phyloP scores from a whole-genome alignment of 2,329 filamentous ascomycete genomes.

The Coniochaeta sp. region DNA sequence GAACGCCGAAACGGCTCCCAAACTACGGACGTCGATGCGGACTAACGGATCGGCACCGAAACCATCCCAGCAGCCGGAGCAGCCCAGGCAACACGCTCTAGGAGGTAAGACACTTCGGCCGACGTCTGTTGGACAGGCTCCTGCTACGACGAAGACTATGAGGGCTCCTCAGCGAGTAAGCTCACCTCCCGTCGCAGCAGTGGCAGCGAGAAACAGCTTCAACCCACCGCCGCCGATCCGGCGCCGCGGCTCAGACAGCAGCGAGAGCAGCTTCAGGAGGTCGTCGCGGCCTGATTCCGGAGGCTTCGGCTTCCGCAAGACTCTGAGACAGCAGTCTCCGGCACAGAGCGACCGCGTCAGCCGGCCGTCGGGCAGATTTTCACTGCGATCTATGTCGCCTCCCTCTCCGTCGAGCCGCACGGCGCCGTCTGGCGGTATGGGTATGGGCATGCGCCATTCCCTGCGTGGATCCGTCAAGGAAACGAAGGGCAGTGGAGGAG shows the following conservation, averaged over 20 bases:
- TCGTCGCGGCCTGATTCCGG: constrained; percentile 37
- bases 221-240: constrained; percentile 28
- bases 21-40: constrained; percentile 27
- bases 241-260: constrained; percentile 55
- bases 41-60: constrained; percentile 5
- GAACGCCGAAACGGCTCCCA: constrained; percentile 12
- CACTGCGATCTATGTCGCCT: constrained; percentile 64
- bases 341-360: constrained; percentile 6
- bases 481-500: constrained; percentile 1
- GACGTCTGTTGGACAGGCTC: background rate
- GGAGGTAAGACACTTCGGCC: background rate
- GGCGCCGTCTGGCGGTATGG: constrained; percentile 25
- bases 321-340: constrained; percentile 54
- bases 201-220: constrained; percentile 6
- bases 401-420: constrained; percentile 43
- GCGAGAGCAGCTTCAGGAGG: constrained; percentile 78
- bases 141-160: background rate
- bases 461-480: constrained; percentile 30
- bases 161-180: background rate
- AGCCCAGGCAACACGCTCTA: background rate
- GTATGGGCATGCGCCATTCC: constrained; percentile 35
- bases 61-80: constrained; percentile 4
- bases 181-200: background rate
- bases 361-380: constrained; percentile 39
- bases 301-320: constrained; percentile 59